These are phyloP conservation scores for Striga hermonthica DNA, from an alignment of 305 asterid species.

Conservation along the genomic window DNA sequence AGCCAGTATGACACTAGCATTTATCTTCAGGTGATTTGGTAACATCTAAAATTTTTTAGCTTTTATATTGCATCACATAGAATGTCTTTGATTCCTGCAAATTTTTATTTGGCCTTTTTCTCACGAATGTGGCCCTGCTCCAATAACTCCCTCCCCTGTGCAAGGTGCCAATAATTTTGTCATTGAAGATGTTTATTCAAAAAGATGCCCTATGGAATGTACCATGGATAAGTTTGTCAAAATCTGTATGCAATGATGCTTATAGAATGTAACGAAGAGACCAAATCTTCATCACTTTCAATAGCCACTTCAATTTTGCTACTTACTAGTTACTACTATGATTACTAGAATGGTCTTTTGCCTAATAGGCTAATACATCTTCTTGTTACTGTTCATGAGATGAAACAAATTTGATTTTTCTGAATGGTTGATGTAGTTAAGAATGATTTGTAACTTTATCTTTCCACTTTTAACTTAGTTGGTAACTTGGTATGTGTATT, in stretches of 20 bases:
- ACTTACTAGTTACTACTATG: too few species aligned
- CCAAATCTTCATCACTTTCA: slow-evolving; percentile 9
- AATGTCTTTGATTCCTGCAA: slow-evolving; percentile 20
- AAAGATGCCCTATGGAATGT: too few species aligned
- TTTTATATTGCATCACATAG: slow-evolving; percentile 17
- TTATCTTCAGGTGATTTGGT: slow-evolving; percentile 81
- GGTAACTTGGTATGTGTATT: slow-evolving; percentile 6
- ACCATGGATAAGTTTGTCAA: too few species aligned
- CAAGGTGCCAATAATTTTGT: slow-evolving; percentile 15
- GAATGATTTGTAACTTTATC: slow-evolving; percentile 22
- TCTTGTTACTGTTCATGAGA: slow-evolving; percentile 6
- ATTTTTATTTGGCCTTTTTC: slow-evolving; percentile 15
- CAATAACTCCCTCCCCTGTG: background rate
- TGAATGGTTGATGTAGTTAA: slow-evolving; percentile 11
- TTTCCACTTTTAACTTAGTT: slow-evolving; percentile 23
- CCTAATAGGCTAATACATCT: slow-evolving; percentile 10
- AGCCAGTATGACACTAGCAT: slow-evolving; percentile 98
- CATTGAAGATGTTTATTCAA: slow-evolving; percentile 1
- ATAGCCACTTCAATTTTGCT: slow-evolving; percentile 14
- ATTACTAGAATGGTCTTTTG: slow-evolving; percentile 22
- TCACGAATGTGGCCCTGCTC: slow-evolving; percentile 16
- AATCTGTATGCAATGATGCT: too few species aligned
- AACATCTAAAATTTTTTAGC: slow-evolving; percentile 8
- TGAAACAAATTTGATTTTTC: background rate
- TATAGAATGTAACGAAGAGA: background rate